Conservation (phyloP, 2,329 filamentous ascomycete genomes). For the Pseudogymnoascus sp. region DNA sequence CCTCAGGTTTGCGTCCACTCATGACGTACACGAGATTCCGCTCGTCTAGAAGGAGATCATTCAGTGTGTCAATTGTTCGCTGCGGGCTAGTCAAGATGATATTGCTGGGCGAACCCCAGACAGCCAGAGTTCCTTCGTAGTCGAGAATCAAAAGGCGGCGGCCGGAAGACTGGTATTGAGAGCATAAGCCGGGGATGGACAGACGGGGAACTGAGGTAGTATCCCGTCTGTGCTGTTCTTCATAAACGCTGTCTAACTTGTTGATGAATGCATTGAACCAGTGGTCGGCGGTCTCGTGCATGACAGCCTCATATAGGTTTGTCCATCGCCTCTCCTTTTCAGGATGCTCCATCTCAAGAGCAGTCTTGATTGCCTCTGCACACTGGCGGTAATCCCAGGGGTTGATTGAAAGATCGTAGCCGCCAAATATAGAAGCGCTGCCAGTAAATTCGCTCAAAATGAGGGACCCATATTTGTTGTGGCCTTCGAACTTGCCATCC, state of each 20-base stretch:
- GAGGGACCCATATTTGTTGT: slow-evolving; percentile 78
- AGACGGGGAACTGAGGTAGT: slow-evolving; percentile 81
- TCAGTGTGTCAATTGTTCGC: slow-evolving; percentile 74
- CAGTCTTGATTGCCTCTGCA: slow-evolving; percentile 75
- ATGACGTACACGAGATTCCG: slow-evolving; percentile 88
- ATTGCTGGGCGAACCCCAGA: slow-evolving; percentile 74
- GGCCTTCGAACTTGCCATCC: slow-evolving; percentile 62
- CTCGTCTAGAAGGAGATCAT: slow-evolving; percentile 71
- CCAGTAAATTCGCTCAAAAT: slow-evolving; percentile 95
- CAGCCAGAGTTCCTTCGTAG: slow-evolving; percentile 87
- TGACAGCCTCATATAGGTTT: slow-evolving; percentile 64
- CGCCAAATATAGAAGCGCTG: slow-evolving; percentile 75
- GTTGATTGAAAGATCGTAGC: slow-evolving; percentile 78
- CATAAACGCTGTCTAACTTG: slow-evolving; percentile 66
- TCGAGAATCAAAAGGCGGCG: slow-evolving; percentile 82
- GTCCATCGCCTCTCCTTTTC: slow-evolving; percentile 72
- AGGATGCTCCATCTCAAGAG: slow-evolving; percentile 69
- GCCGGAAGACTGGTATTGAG: slow-evolving; percentile 58
- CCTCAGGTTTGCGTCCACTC: slow-evolving; percentile 80
- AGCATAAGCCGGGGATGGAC: slow-evolving; percentile 56
- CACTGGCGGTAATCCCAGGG: slow-evolving; percentile 92
- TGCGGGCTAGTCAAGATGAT: slow-evolving; percentile 80
- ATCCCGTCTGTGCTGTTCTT: slow-evolving; percentile 77
- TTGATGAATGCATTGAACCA: slow-evolving; percentile 76
- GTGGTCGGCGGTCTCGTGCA: slow-evolving; percentile 72